A percentile compares a stretch with the other conserved stretches of the same genome.
Evolutionary conservation across 345 rosid species (phyloP).

Genomic region (Syzygium aromaticum): DNA sequence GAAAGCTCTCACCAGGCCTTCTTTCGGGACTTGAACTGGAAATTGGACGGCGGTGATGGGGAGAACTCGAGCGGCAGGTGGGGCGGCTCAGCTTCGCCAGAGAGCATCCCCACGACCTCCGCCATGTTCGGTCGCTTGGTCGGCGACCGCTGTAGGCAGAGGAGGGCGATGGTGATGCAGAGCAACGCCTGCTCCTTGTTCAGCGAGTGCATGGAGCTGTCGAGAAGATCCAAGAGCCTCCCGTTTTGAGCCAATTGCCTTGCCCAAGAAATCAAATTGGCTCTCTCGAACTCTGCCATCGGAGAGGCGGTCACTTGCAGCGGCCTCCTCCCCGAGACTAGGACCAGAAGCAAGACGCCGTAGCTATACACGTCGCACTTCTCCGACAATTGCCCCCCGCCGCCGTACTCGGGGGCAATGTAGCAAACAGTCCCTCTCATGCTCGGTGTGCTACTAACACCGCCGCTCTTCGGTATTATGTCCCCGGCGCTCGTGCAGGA

Average conservation of each 20-base stretch:
- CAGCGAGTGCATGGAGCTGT: constrained; percentile 35
- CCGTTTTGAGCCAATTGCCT: constrained; percentile 64
- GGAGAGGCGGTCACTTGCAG: constrained; percentile 73
- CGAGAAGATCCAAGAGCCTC: constrained; percentile 76
- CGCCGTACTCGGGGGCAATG: constrained; percentile 78
- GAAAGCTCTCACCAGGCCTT: background rate
- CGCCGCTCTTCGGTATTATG: constrained; percentile 52
- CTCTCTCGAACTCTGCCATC: constrained; percentile 67
- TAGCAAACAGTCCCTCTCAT: constrained; percentile 96
- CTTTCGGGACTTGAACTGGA: constrained; percentile 30
- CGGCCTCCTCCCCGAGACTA: constrained; percentile 81
- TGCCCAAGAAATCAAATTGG: constrained; percentile 88
- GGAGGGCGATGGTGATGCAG: constrained; percentile 69
- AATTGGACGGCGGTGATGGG: constrained; percentile 68
- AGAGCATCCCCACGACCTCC: constrained; percentile 71
- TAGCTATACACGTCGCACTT: constrained; percentile 87
- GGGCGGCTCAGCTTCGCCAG: constrained; percentile 42
- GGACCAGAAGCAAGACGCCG: constrained; percentile 65
- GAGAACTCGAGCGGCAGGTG: constrained; percentile 70
- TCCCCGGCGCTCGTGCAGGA: constrained; percentile 33
- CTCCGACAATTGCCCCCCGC: constrained; percentile 61
- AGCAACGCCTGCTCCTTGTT: constrained; percentile 66
- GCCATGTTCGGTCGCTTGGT: constrained; percentile 59
- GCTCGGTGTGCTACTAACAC: constrained; percentile 83
- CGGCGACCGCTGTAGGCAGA: constrained; percentile 78